Evolutionary conservation across 441 rosid genomes (phyloP).

Genomic region (Corymbia citriodora): DNA sequence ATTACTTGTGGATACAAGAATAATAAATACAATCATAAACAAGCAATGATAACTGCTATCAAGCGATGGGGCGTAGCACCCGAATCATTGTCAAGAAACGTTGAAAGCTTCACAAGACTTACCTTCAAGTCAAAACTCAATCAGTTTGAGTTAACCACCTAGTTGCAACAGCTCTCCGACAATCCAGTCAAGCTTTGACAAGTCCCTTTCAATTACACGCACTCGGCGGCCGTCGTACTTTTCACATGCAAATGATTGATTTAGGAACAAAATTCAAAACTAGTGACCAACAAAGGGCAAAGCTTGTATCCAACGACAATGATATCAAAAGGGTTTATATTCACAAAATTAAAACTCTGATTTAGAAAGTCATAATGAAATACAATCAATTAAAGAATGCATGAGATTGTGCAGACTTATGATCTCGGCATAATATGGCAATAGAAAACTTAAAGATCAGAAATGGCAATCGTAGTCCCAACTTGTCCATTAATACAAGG

Average conservation of each 20-base stretch:
- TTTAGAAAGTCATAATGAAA: too few species aligned
- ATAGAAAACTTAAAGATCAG: too few species aligned
- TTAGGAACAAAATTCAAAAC: neutral
- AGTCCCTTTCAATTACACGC: constrained; percentile 76
- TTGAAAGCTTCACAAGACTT: neutral
- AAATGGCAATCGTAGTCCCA: too few species aligned
- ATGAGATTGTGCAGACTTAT: too few species aligned
- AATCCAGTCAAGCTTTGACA: constrained; percentile 72
- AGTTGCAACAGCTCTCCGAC: constrained; percentile 85
- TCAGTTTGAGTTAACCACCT: constrained; percentile 77
- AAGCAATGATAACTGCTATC: neutral
- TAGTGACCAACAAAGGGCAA: neutral
- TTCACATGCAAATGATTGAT: neutral
- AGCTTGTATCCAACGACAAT: neutral
- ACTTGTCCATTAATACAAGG: neutral
- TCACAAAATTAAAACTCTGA: neutral
- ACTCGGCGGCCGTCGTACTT: constrained; percentile 72
- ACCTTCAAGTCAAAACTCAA: constrained; percentile 84
- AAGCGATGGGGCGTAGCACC: neutral
- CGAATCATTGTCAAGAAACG: neutral
- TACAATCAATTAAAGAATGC: too few species aligned
- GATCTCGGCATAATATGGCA: too few species aligned
- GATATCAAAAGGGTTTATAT: neutral
- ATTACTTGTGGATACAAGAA: neutral
- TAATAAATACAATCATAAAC: neutral